Conservation (phyloP, 768 basidiomycete species). For the Saitozyma podzolica region DNA sequence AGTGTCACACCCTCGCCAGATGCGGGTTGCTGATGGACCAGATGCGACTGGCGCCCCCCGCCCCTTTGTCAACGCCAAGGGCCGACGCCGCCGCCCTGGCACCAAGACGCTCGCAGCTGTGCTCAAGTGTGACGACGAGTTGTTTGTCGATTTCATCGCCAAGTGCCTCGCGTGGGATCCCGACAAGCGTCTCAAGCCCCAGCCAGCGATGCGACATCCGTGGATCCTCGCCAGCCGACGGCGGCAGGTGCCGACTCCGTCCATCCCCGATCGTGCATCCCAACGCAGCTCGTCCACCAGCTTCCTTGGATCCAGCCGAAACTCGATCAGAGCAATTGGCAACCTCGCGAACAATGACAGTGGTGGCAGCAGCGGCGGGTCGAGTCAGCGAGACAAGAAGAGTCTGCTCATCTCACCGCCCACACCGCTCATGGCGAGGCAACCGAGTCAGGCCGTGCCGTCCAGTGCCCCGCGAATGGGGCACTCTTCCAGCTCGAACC, state of each 20-base stretch:
- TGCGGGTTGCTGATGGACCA: constrained; percentile 49
- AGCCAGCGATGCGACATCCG: constrained; percentile 85
- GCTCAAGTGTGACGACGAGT: constrained; percentile 86
- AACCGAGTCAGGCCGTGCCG: constrained; percentile 6
- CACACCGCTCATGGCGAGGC: constrained; percentile 41
- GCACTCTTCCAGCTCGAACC: neutral
- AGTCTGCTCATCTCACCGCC: constrained; percentile 41
- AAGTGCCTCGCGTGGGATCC: constrained; percentile 99
- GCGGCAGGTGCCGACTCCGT: constrained; percentile 50
- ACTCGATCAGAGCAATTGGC: constrained; percentile 5
- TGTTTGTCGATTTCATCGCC: constrained; percentile 92
- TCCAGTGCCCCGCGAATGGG: constrained; percentile 6
- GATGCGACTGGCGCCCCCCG: constrained; percentile 91
- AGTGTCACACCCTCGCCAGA: constrained; percentile 35
- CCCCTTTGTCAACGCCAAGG: constrained; percentile 93
- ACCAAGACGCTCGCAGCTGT: constrained; percentile 87
- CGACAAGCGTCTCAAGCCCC: constrained; percentile 89
- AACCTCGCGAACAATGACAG: neutral
- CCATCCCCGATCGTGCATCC: neutral
- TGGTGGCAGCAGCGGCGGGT: neutral
- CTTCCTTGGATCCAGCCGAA: neutral
- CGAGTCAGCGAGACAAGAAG: constrained; percentile 19
- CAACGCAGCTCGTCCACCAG: neutral
- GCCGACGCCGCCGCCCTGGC: constrained; percentile 84
- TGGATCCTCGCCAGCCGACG: constrained; percentile 68